Evolutionary conservation across 192 early-diverging fungal species (phyloP), one percentile per base, ranked within the genome.

Genomic region (Phycomyces blakesleeanus): DNA sequence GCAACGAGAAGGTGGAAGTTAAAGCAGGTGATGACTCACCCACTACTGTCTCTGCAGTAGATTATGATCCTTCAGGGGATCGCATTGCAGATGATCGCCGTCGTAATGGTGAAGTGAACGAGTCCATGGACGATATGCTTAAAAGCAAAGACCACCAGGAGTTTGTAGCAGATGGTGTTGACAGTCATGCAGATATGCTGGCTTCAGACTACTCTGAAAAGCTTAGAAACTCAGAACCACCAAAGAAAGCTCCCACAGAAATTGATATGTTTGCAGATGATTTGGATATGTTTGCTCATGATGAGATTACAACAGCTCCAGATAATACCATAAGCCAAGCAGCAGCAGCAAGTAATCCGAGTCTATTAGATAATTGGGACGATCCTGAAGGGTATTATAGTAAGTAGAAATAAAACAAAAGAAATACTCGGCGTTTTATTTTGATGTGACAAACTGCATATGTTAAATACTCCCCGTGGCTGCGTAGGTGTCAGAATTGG

Each of bases 321-420:
- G 70, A 83, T 10, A 68, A 76, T 14, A 72, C 68, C n/a, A 59
- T 70, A 12, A 74, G 76, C 6, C 61, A 75, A 25, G 74, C 77
- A 16, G 18, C 69, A 16, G 69, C 80, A 9, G 71, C 76, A 50
- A 72, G 79, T 3, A 83, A 77, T 55, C 77, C 79, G 24, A 80
- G 78, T 8, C 71, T 92, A 1, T 77, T 82, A 34, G 96, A 97
- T 64, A 96, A 93, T 62, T 96, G 91, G 91, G 96, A 98, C 73
- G 97, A 99, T 66, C 81, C 86, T 10, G 97, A 99, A 61, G 97
- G 97, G 29, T 99, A 99, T 83, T 99, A 98, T 73, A 85, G 93
- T 86, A 83, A 74, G 89, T 81, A n/a, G 10, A 54, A 10, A 15
- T 0, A 8, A 0, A 18, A 51, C 12, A 12, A 4, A 21, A 22